Percentiles rank a stretch among this genome's conserved stretches.
Conservation (phyloP, 106 monocot species). For the Apostasia shenzhenica region DNA sequence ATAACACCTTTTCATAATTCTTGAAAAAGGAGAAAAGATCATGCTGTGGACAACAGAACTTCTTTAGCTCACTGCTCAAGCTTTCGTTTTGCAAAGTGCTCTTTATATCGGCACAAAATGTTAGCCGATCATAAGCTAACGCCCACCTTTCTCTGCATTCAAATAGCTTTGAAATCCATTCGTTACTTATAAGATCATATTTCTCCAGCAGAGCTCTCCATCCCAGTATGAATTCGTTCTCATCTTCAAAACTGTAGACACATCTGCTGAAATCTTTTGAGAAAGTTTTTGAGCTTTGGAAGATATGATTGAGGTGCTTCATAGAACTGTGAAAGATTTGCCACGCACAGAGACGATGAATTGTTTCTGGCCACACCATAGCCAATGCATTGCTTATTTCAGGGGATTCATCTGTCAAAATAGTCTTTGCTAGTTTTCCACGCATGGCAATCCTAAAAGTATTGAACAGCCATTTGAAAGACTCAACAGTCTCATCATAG, state of each 20-base stretch:
- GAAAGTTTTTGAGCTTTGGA: conserved; percentile 25
- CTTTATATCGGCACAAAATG: conserved; percentile 24
- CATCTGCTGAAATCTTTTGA: conserved; percentile 19
- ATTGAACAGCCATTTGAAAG: conserved; percentile 27
- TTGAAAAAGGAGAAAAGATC: conserved; percentile 21
- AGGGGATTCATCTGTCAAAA: conserved; percentile 16
- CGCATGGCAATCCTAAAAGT: conserved; percentile 25
- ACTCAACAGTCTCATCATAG: conserved; percentile 24
- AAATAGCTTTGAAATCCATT: conserved; percentile 23
- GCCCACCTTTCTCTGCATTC: conserved; percentile 18
- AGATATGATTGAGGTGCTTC: conserved; percentile 17
- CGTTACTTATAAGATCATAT: conserved; percentile 24
- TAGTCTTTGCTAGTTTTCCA: conserved; percentile 26
- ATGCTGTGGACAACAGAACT: conserved; percentile 8
- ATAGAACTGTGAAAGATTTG: conserved; percentile 20
- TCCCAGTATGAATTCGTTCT: conserved; percentile 15
- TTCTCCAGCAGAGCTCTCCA: conserved; percentile 23
- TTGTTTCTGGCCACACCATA: conserved; percentile 21
- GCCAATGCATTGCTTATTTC: conserved; percentile 13
- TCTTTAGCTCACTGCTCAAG: conserved; percentile 15
- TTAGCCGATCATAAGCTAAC: conserved; percentile 19
- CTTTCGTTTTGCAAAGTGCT: conserved; percentile 15
- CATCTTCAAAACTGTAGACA: conserved; percentile 20
- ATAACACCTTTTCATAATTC: conserved; percentile 19
- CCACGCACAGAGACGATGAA: conserved; percentile 22